Evolutionary conservation across 169 alveolate genomes (phyloP).

Genomic region (Babesia bovis): DNA sequence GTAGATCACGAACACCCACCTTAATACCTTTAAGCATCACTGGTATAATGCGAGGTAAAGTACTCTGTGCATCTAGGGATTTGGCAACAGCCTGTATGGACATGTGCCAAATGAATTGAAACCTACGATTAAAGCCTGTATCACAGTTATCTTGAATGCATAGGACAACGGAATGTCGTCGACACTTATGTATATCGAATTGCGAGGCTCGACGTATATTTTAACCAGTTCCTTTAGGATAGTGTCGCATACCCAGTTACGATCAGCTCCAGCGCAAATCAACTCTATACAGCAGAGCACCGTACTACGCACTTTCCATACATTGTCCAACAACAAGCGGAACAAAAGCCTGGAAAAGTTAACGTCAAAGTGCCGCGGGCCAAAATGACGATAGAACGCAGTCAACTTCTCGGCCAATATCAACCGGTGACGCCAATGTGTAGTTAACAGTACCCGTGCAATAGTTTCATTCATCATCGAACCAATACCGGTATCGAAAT

Average conservation of each 20-base stretch:
- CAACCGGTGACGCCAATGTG: conserved; percentile 63
- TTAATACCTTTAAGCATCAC: conserved; percentile 32
- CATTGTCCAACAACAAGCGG: conserved; percentile 50
- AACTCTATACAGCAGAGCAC: conserved; percentile 39
- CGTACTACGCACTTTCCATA: conserved; percentile 65
- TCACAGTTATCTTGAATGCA: conserved; percentile 41
- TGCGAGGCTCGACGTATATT: conserved; percentile 43
- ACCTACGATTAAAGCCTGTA: conserved; percentile 66
- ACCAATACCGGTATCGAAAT: conserved; percentile 36
- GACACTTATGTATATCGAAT: conserved; percentile 16
- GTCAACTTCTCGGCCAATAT: conserved; percentile 53
- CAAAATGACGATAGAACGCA: conserved; percentile 52
- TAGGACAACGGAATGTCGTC: conserved; percentile 26
- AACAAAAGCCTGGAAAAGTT: conserved; percentile 38
- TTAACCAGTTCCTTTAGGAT: conserved; percentile 34
- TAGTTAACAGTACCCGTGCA: conserved; percentile 17
- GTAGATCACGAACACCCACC: background rate
- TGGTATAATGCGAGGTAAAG: conserved; percentile 58
- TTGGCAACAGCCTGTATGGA: conserved; percentile 59
- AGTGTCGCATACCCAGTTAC: conserved; percentile 46
- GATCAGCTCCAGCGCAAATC: conserved; percentile 44
- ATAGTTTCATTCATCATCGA: conserved; percentile 39
- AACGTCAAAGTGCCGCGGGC: conserved; percentile 34
- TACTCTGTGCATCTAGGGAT: conserved; percentile 49
- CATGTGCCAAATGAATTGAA: background rate